Base-by-base conservation (phyloP, 176 grass and related monocot species). In the Oryza glaberrima region DNA sequence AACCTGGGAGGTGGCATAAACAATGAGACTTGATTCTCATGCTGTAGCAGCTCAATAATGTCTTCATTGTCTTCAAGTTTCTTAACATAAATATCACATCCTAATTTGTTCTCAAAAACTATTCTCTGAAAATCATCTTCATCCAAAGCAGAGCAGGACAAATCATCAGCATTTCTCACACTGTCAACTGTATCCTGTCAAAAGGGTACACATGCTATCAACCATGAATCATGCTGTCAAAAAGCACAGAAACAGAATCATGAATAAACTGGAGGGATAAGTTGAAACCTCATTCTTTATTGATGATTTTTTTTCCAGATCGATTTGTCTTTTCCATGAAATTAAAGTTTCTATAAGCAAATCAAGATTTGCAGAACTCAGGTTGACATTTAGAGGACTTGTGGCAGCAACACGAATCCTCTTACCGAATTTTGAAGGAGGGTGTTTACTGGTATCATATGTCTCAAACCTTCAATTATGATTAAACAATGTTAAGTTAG, bases 91-190 rank as follows among this genome's bases (percentile, higher is more conserved):
- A 98, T 85, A 81, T 98, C 93, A 87, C 91, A 98, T 83, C 96
- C 96, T 61, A 98, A 84, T 77, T 95, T 92, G 84, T 98, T 98
- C 76, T 94, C 91, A 78, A 98, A 88, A 81, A 95, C 70, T 72
- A 98, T 86, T 88, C 92, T 93, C 75, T 94, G 93, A 72, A 94
- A 83, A 86, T 98, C 96, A 75, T 95, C 93, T 84, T 98, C 93
- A 65, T 98, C 90, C 82, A 98, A 88, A 20, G 93, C 96, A 65
- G 96, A 95, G 77, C 79, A 87, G 25, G 85, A 87, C 69, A 89
- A 88, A 67, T 77, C 78, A 22, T 81, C 79, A 74, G 78, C 60
- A 41, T 82, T 80, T 84, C 68, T 83, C 23, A 38, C 74, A 72
- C 85, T 83, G 78, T 89, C 91, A 76, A 65, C 46, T 70, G 67